These are phyloP conservation scores for Teratosphaeria zuluensis DNA, from an alignment of 2,329 filamentous ascomycete genomes.

Conservation along the genomic window DNA sequence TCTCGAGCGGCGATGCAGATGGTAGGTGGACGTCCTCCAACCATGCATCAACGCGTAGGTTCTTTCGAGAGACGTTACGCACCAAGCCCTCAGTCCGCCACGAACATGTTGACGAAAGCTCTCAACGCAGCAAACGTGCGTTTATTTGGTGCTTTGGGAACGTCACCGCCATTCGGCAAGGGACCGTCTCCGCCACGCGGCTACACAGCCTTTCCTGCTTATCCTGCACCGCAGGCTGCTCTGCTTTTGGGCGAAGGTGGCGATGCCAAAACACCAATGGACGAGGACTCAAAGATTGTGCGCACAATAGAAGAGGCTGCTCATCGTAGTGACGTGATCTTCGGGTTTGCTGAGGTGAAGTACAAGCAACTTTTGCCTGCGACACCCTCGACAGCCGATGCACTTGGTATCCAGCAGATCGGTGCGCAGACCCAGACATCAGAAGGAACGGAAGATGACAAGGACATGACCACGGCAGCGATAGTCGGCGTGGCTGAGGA, in stretches of 20 bases:
- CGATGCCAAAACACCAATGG: conserved; percentile 47
- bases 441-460: conserved; percentile 54
- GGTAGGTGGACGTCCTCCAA: conserved; percentile 54
- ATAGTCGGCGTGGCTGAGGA: conserved; percentile 84
- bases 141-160: conserved; percentile 57
- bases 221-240: conserved; percentile 63
- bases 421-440: conserved; percentile 44
- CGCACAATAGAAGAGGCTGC: conserved; percentile 85
- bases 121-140: conserved; percentile 83
- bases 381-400: conserved; percentile 66
- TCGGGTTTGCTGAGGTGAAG: conserved; percentile 96
- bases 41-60: conserved; percentile 58
- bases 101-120: conserved; percentile 87
- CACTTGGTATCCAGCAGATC: conserved; percentile 50
- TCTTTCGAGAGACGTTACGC: conserved; percentile 78
- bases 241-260: conserved; percentile 53
- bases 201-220: conserved; percentile 75
- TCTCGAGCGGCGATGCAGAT: conserved; percentile 66
- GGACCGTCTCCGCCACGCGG: conserved; percentile 63
- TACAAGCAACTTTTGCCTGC: conserved; percentile 93
- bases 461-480: conserved; percentile 75
- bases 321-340: conserved; percentile 89
- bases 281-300: conserved; percentile 72
- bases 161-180: conserved; percentile 48
- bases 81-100: conserved; percentile 63